phyloP scores from a whole-genome alignment of 2,329 filamentous ascomycete species.

The Colletotrichum gigasporum region DNA sequence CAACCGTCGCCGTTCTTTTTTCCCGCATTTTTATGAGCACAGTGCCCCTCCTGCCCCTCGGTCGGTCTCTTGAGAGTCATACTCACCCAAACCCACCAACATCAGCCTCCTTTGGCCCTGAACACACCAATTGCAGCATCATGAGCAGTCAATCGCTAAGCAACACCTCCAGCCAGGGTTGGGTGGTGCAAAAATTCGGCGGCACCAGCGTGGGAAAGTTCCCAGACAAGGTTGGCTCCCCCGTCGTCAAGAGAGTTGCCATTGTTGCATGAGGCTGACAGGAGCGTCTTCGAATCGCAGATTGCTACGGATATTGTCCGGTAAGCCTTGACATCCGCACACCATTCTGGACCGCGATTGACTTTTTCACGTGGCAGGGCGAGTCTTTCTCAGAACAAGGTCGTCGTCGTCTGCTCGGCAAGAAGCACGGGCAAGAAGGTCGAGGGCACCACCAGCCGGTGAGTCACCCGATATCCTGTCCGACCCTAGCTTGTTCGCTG shows the following conservation, averaged over 20 bases:
- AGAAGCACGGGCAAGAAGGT: conserved; percentile 93
- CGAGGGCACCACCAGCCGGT: conserved; percentile 95
- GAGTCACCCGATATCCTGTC: conserved; percentile 52
- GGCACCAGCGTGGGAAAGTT: conserved; percentile 97
- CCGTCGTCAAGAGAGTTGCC: conserved; percentile 21
- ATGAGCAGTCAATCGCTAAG: conserved; percentile 31
- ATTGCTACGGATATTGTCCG: conserved; percentile 77
- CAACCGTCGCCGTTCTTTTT: conserved; percentile 23
- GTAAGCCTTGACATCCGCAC: conserved; percentile 43
- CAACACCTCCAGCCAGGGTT: conserved; percentile 59
- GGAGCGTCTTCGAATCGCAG: conserved; percentile 33
- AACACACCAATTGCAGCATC: conserved; percentile 6
- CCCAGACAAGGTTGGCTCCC: conserved; percentile 68
- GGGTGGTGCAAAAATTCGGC: conserved; percentile 95
- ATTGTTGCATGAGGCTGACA: conserved; percentile 41
- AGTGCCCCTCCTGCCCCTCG: conserved; percentile 22
- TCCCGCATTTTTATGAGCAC: conserved; percentile 8
- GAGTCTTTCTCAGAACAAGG: conserved; percentile 73
- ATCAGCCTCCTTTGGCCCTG: neutral
- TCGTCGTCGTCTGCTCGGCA: conserved; percentile 95
- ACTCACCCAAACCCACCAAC: conserved; percentile 1
- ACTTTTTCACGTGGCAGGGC: conserved; percentile 51
- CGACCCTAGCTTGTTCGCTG: neutral
- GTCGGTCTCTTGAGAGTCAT: conserved; percentile 12
- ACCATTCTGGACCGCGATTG: conserved; percentile 24